Conservation (phyloP, 176 grass and related monocot species). For the Hyparrhenia diplandra region DNA sequence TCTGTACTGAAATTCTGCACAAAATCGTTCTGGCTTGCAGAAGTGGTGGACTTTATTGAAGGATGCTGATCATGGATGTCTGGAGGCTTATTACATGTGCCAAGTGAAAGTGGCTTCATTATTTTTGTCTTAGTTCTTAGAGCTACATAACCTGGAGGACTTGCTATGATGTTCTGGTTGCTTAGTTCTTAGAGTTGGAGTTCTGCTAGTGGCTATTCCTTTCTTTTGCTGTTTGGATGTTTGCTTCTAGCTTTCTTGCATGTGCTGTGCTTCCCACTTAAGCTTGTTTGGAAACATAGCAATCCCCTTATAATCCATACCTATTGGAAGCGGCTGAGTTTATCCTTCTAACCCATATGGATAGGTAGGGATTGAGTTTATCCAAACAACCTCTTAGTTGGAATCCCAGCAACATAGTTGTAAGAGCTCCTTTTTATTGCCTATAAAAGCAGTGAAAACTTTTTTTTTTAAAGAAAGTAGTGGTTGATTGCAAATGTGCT, state of each 20-base stretch:
- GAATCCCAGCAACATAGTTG: too few relatives aligned
- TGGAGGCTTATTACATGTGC: too few relatives aligned
- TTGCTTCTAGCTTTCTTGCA: background rate
- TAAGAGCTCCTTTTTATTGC: background rate
- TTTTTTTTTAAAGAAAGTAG: background rate
- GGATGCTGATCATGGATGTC: background rate
- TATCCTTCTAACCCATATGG: too few relatives aligned
- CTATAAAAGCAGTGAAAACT: background rate
- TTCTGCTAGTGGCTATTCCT: background rate
- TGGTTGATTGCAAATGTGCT: background rate
- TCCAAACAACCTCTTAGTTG: too few relatives aligned
- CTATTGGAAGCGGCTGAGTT: too few relatives aligned
- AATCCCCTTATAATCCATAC: too few relatives aligned
- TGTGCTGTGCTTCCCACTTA: too few relatives aligned
- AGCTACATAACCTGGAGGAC: background rate
- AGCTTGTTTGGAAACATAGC: too few relatives aligned
- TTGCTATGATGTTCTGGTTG: background rate
- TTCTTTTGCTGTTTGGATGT: background rate
- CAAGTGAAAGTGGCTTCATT: too few relatives aligned
- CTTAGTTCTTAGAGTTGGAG: background rate
- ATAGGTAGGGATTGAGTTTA: too few relatives aligned
- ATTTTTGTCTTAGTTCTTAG: too few relatives aligned
- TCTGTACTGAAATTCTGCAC: background rate
- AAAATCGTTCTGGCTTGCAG: background rate
- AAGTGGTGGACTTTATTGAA: background rate